A percentile compares a stretch with the other conserved stretches of the same genome.
These are phyloP conservation scores for Rubia tinctorum DNA, from an alignment of 305 asterid genomes.

Conservation along the genomic window DNA sequence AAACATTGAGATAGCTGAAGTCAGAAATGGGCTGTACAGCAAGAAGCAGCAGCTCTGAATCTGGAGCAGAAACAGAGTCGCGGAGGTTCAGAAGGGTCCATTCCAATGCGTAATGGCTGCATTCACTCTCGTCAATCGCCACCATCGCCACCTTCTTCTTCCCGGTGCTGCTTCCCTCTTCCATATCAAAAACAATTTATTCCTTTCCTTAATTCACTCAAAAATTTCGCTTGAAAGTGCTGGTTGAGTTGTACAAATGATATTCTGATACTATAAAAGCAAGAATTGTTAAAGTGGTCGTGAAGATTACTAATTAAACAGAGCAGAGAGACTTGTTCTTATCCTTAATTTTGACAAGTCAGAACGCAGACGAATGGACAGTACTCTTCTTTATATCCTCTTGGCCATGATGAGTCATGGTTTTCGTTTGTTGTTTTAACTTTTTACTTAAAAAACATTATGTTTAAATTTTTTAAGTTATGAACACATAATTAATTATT, in stretches of 20 bases:
- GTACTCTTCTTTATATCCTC: background rate
- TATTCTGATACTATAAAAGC: background rate
- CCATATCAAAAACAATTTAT: background rate
- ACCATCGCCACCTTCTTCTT: constrained; percentile 56
- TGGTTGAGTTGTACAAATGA: background rate
- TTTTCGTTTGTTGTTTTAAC: too few species aligned
- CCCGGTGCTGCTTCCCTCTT: constrained; percentile 16
- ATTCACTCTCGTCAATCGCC: constrained; percentile 63
- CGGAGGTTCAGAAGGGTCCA: constrained; percentile 50
- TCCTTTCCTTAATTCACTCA: background rate
- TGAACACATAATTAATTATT: too few species aligned
- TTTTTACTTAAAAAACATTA: too few species aligned
- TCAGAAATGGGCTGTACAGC: constrained; percentile 44
- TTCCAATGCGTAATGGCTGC: constrained; percentile 49
- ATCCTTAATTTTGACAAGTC: background rate
- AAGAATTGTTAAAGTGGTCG: background rate
- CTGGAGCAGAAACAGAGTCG: constrained; percentile 20
- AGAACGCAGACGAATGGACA: background rate
- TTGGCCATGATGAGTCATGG: too few species aligned
- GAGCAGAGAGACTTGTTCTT: background rate
- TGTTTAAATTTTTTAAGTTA: too few species aligned
- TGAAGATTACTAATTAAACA: background rate
- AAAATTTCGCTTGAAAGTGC: background rate
- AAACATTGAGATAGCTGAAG: constrained; percentile 38
- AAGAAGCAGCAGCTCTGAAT: constrained; percentile 37